phyloP scores from a whole-genome alignment of 2,329 filamentous ascomycete species.

The Ceratocystis eucalypticola region DNA sequence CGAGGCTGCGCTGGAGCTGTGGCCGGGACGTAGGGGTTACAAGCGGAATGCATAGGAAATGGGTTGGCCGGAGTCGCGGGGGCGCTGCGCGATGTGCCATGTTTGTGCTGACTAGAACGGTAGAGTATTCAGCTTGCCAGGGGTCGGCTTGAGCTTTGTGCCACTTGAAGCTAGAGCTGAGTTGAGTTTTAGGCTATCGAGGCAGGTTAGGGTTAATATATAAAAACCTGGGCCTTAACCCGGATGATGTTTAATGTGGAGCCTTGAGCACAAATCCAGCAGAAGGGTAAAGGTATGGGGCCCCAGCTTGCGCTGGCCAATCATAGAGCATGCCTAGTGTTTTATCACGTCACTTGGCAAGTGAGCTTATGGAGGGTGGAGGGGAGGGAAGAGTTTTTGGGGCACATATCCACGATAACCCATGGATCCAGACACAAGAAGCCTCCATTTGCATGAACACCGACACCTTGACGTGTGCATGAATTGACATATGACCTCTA shows the following conservation, averaged over 20 bases:
- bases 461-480: no score
- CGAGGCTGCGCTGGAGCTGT: slow-evolving; percentile 51
- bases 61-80: slow-evolving; percentile 40
- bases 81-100: not conserved
- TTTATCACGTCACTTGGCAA: not conserved
- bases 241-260: not conserved
- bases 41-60: slow-evolving; percentile 67
- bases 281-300: not conserved
- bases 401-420: no score
- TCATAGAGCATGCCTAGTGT: not conserved
- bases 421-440: no score
- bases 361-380: not conserved
- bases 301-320: not conserved
- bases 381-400: no score
- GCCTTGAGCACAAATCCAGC: not conserved
- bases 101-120: not conserved
- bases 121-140: no score
- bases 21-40: slow-evolving; percentile 45
- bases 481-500: no score
- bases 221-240: not conserved
- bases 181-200: not conserved
- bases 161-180: not conserved
- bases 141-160: not conserved
- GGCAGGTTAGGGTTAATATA: not conserved
- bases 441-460: no score